Conservation (phyloP, 331 rosid genomes). For the Quercus tomentella region DNA sequence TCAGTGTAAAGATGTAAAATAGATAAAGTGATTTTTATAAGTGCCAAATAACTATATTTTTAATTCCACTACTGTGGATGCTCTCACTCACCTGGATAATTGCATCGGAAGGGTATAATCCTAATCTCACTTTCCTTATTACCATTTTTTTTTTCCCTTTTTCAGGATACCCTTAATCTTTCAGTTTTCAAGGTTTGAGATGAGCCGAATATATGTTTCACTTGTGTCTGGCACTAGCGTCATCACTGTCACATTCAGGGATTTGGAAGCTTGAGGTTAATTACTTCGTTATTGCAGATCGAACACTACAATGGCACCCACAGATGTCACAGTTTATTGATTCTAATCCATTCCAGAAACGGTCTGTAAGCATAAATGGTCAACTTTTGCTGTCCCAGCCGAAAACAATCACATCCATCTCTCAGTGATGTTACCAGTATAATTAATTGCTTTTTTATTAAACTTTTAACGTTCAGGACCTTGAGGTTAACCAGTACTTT, state of each 20-base stretch:
- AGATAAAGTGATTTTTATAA: no score
- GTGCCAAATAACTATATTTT: no score
- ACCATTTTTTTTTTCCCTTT: no score
- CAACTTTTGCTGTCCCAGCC: constrained; percentile 8
- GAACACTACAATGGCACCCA: background rate
- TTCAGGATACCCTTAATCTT: no score
- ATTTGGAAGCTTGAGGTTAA: no score
- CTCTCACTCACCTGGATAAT: rapidly evolving
- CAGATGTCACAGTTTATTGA: no score
- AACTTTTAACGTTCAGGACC: no score
- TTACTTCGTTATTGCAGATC: constrained; percentile 25
- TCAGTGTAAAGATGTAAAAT: rapidly evolving
- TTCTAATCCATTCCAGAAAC: constrained; percentile 33
- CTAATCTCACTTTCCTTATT: no score
- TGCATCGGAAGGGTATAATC: no score
- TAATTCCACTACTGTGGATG: rapidly evolving
- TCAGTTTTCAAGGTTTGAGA: background rate
- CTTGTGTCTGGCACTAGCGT: constrained; percentile 1
- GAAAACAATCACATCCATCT: background rate
- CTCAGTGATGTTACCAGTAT: background rate
- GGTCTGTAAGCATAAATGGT: constrained; percentile 23
- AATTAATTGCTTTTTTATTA: background rate
- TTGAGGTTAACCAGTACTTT: background rate
- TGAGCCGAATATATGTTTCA: background rate
- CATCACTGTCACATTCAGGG: constrained; percentile 22